Evolutionary conservation across 1,139 yeast species (phyloP), one percentile per base, ranked within the genome.

Genomic region (Pichia sp.): DNA sequence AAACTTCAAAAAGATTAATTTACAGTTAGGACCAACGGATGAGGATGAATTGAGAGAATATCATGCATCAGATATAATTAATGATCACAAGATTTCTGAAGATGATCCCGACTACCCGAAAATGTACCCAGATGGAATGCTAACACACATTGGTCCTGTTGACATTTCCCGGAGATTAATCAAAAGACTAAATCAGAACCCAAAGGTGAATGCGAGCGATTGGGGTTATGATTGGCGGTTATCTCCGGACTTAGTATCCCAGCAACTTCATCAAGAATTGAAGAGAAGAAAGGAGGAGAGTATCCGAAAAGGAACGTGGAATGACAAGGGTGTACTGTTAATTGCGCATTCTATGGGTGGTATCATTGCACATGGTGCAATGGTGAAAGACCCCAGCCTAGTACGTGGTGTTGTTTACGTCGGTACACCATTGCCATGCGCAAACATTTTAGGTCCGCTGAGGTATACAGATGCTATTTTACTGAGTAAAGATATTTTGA

Each of bases 331-430:
- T 4, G 68, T 79, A 0, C 60, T 79, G 20, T 76, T 87, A 0
- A 74, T 87, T 38, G 93, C 93, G 0, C 96, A 87, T 57, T 85
- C 95, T 0, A 86, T 87, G 96, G 96, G 96, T 34, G 96, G 96
- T 0, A 54, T 87, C 17, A 69, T 87, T 16, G 77, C 94, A 0
- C 95, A 85, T 51, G 81, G 81, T 38, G 83, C 84, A 0, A 63
- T 87, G 66, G 83, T 80, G 40, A 62, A 63, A 32, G 70, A 76
- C 39, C 88, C 95, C 0, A 63, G 69, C 10, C 58, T 85, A 29
- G 72, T 87, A 51, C 64, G 91, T 42, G 88, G 91, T 0, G 51
- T 87, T 2, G 56, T 87, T 3, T 87, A 85, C 51, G 93, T 76
- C 2, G 96, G 96, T 1, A 73, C 77, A 0, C 96, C 96, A 3